Evolutionary conservation across 768 basidiomycete species (phyloP).

Genomic region (Hygrophorus pudorinus): DNA sequence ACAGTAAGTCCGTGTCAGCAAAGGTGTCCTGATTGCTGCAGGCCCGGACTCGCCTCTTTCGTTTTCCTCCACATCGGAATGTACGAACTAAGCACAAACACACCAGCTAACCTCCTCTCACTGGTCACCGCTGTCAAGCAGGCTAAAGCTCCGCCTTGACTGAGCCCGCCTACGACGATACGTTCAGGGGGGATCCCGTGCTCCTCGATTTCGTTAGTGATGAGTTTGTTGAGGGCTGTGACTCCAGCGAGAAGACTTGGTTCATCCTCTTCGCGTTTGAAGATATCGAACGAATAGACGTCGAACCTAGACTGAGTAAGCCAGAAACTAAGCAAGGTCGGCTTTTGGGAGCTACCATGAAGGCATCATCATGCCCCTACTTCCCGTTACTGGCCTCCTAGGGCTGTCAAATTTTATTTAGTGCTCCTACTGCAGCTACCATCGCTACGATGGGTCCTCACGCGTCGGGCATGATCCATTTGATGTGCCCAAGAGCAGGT

Average conservation of each 20-base stretch:
- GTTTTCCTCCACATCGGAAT: conserved; percentile 45
- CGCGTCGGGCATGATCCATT: conserved; percentile 62
- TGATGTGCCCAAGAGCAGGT: conserved; percentile 41
- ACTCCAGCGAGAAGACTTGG: conserved; percentile 37
- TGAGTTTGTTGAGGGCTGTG: conserved; percentile 41
- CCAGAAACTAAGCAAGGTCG: background rate
- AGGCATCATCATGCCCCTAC: conserved; percentile 40
- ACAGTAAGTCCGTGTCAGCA: conserved; percentile 2
- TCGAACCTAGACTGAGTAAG: conserved; percentile 37
- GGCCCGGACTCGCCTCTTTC: conserved; percentile 28
- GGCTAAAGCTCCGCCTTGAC: conserved; percentile 57
- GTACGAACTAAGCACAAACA: conserved; percentile 54
- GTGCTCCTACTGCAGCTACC: background rate
- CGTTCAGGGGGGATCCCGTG: conserved; percentile 43
- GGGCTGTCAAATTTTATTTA: conserved; percentile 11
- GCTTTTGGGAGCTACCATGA: conserved; percentile 28
- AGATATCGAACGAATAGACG: conserved; percentile 35
- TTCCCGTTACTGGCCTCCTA: conserved; percentile 41
- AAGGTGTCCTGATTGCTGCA: background rate
- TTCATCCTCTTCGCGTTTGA: conserved; percentile 47
- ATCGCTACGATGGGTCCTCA: conserved; percentile 16
- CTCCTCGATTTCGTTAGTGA: conserved; percentile 45
- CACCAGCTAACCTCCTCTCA: conserved; percentile 42
- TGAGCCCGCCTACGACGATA: conserved; percentile 68
- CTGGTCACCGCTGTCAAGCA: conserved; percentile 46